phyloP scores from a whole-genome alignment of 208 protist species.

The Crithidia sp. region DNA sequence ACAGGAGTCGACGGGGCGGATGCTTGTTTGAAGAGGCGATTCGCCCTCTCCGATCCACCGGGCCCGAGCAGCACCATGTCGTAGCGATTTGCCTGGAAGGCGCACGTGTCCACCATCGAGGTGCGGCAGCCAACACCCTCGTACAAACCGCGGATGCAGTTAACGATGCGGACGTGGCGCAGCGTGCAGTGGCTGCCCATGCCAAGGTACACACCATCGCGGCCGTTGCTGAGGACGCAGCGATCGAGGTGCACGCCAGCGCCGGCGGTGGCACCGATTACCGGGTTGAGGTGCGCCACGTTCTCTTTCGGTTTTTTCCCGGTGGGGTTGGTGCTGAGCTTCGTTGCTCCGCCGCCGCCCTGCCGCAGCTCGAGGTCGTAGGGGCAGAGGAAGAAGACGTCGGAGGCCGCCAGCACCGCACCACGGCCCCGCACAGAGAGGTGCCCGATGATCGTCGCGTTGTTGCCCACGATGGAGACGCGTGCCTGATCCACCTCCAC shows the following conservation, averaged over 20 bases:
- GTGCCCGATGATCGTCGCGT: constrained; percentile 51
- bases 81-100: constrained; percentile 59
- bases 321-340: background rate
- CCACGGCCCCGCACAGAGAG: constrained; percentile 36
- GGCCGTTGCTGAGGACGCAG: constrained; percentile 58
- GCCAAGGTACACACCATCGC: constrained; percentile 68
- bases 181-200: constrained; percentile 49
- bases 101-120: constrained; percentile 27
- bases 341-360: background rate
- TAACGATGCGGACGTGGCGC: constrained; percentile 31
- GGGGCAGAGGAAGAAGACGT: constrained; percentile 50
- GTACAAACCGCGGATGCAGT: constrained; percentile 69
- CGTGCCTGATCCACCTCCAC: constrained; percentile 43
- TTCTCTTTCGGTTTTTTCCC: constrained; percentile 8
- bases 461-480: constrained; percentile 64
- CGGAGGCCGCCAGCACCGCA: constrained; percentile 46
- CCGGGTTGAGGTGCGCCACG: constrained; percentile 19
- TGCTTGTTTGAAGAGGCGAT: background rate
- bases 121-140: constrained; percentile 64
- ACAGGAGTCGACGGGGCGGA: background rate
- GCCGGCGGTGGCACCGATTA: constrained; percentile 46
- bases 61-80: constrained; percentile 60
- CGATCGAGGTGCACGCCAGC: constrained; percentile 40
- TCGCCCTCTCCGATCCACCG: constrained; percentile 25
- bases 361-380: constrained; percentile 17